Percentiles rank a stretch among this genome's conserved stretches.
phyloP scores from a whole-genome alignment of 2,329 filamentous ascomycete genomes.

The Xylariaceae sp. region DNA sequence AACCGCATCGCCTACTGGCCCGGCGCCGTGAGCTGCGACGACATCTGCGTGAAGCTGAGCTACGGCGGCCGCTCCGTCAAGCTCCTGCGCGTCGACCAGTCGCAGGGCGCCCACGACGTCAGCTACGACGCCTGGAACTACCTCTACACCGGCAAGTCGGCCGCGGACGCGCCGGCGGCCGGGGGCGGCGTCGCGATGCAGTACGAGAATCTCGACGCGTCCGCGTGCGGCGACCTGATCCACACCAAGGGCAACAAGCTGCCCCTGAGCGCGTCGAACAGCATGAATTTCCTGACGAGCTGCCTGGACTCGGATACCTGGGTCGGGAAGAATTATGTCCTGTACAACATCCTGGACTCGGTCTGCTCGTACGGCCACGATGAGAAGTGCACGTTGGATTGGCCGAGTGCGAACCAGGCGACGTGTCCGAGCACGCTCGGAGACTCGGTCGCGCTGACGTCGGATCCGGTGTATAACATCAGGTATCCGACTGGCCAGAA shows the following conservation, averaged over 20 bases:
- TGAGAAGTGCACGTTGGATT: constrained; percentile 47
- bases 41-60: constrained; percentile 53
- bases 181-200: constrained; percentile 47
- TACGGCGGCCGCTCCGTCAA: constrained; percentile 46
- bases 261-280: constrained; percentile 51
- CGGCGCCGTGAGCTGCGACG: constrained; percentile 44
- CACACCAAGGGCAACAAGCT: constrained; percentile 45
- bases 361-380: constrained; percentile 39
- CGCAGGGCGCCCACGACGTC: constrained; percentile 54
- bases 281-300: constrained; percentile 47
- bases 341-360: constrained; percentile 49
- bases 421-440: constrained; percentile 44
- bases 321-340: constrained; percentile 43
- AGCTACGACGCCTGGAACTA: constrained; percentile 61
- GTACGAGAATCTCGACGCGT: constrained; percentile 38
- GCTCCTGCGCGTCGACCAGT: constrained; percentile 55
- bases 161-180: constrained; percentile 37
- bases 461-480: constrained; percentile 45
- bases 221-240: constrained; percentile 46
- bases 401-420: constrained; percentile 46
- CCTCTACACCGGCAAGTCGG: constrained; percentile 44
- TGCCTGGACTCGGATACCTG: constrained; percentile 30
- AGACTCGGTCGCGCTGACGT: constrained; percentile 25
- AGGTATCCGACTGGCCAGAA: constrained; percentile 44
- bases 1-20: constrained; percentile 62